phyloP scores from a whole-genome alignment of 2,329 filamentous ascomycete genomes.

The Xylariaceae sp. region DNA sequence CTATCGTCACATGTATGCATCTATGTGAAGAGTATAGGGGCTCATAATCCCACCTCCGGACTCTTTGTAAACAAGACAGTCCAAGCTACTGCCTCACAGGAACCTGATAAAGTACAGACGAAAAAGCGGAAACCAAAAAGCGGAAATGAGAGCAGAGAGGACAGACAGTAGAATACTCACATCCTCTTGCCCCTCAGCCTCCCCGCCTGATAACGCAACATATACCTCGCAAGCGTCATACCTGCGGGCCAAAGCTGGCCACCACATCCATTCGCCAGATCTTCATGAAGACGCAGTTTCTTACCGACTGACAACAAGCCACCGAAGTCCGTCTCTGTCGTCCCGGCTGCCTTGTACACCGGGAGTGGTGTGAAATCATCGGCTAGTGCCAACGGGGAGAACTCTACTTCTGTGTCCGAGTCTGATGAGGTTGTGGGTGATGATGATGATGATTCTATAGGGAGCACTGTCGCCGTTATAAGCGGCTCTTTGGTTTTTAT shows the following conservation, averaged over 20 bases:
- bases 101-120: no score
- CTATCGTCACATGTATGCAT: not conserved
- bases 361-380: conserved; percentile 67
- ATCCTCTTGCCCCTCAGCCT: conserved; percentile 72
- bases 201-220: conserved; percentile 76
- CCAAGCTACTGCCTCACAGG: no score
- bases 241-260: conserved; percentile 95
- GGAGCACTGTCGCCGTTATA: conserved; percentile 5
- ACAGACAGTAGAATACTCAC: conserved; percentile 58
- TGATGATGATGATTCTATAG: not conserved
- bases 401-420: conserved; percentile 40
- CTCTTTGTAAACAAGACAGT: not conserved
- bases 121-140: no score
- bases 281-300: conserved; percentile 80
- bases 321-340: conserved; percentile 68
- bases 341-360: conserved; percentile 61
- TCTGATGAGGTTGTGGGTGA: conserved; percentile 16
- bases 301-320: conserved; percentile 66
- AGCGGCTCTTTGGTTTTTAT: conserved; percentile 19
- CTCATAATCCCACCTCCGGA: not conserved
- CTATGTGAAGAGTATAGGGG: not conserved
- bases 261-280: conserved; percentile 86
- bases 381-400: conserved; percentile 59
- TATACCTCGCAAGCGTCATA: conserved; percentile 84
- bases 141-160: not conserved